Conservation (phyloP, 2,329 filamentous ascomycete genomes). For the Nothomitra cinnamomea region DNA sequence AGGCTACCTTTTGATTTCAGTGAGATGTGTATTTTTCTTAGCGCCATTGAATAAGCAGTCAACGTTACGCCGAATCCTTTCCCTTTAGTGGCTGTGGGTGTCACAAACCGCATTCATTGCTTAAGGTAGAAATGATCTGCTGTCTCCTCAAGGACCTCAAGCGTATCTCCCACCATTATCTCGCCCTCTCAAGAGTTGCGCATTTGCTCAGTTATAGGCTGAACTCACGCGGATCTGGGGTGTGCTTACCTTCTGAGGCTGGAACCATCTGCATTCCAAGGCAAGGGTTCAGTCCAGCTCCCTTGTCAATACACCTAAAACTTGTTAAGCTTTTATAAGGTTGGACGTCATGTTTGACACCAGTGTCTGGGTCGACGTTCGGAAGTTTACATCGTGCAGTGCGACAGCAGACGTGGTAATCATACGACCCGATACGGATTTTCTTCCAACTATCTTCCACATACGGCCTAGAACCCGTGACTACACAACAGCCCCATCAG, state of each 20-base stretch:
- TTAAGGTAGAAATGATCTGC: slow-evolving; percentile 6
- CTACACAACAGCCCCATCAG: slow-evolving; percentile 17
- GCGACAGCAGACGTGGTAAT: slow-evolving; percentile 40
- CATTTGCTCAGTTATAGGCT: background rate
- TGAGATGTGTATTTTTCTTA: too few relatives aligned
- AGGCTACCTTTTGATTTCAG: too few relatives aligned
- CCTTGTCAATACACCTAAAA: slow-evolving; percentile 42
- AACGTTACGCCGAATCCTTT: too few relatives aligned
- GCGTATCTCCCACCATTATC: slow-evolving; percentile 5
- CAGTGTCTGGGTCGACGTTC: slow-evolving; percentile 48
- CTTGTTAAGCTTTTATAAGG: slow-evolving; percentile 41
- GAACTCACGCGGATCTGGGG: background rate
- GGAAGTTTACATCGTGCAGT: slow-evolving; percentile 55
- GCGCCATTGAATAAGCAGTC: too few relatives aligned
- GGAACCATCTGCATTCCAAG: slow-evolving; percentile 52
- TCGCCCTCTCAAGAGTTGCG: background rate
- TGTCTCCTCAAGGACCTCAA: slow-evolving; percentile 4
- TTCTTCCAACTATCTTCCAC: slow-evolving; percentile 54
- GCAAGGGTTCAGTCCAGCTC: slow-evolving; percentile 38
- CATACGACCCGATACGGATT: slow-evolving; percentile 34
- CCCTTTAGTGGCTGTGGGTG: background rate
- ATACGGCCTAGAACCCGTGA: slow-evolving; percentile 45
- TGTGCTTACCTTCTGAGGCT: background rate
- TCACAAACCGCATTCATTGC: background rate
- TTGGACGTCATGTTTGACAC: slow-evolving; percentile 35